Evolutionary conservation across 305 asterid species (phyloP).

Genomic region (Stenogyne calaminthoides): DNA sequence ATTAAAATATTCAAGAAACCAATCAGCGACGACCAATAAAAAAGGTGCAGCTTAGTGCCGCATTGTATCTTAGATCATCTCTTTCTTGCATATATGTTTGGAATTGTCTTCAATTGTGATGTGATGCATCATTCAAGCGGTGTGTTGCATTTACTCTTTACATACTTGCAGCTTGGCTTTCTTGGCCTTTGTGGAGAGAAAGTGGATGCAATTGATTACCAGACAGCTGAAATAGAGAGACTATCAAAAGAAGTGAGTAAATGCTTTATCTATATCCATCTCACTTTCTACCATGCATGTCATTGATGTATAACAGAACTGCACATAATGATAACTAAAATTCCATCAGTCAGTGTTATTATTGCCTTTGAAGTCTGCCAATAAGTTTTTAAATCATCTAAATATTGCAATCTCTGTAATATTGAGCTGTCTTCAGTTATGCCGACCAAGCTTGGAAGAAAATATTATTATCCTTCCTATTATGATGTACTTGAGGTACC

Average conservation of each 20-base stretch:
- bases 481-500: conserved; percentile 7
- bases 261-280: conserved; percentile 11
- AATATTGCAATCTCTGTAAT: not conserved
- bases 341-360: not conserved
- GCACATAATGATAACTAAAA: conserved; percentile 6
- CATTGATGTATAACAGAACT: conserved; percentile 8
- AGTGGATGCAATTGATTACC: conserved; percentile 83
- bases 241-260: conserved; percentile 75
- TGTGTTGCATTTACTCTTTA: conserved; percentile 28
- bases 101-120: conserved; percentile 20
- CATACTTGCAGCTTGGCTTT: conserved; percentile 74
- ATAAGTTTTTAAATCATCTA: conserved; percentile 5
- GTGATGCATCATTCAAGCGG: conserved; percentile 11
- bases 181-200: conserved; percentile 83
- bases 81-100: conserved; percentile 7
- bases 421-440: not conserved
- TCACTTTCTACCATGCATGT: conserved; percentile 17
- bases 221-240: conserved; percentile 73
- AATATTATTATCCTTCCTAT: not conserved
- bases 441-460: not conserved
- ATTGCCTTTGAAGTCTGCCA: conserved; percentile 9
- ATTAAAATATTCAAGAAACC: conserved; percentile 75
- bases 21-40: conserved; percentile 54
- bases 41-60: conserved; percentile 50
- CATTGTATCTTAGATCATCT: conserved; percentile 7